phyloP scores from a whole-genome alignment of 352 stramenopile species.

The Blastocystis sp. region DNA sequence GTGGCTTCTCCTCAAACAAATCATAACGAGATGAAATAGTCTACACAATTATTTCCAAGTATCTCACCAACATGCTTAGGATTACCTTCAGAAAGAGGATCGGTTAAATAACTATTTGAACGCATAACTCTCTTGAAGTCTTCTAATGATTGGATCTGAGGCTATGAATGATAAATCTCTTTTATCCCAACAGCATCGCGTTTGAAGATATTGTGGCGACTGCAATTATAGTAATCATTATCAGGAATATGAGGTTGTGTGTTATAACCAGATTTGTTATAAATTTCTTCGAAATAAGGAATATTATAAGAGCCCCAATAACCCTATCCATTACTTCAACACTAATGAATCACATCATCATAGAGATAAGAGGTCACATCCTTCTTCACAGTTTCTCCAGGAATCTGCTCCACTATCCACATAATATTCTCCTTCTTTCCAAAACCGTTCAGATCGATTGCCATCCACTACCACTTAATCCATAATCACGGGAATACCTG shows the following conservation, averaged over 20 bases:
- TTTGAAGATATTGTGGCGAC: slow-evolving; percentile 69
- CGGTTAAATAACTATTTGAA: slow-evolving; percentile 75
- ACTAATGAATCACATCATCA: not conserved
- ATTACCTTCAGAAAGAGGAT: slow-evolving; percentile 73
- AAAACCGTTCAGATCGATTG: slow-evolving; percentile 77
- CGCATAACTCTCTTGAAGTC: slow-evolving; percentile 77
- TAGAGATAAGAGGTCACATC: slow-evolving; percentile 75
- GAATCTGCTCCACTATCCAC: slow-evolving; percentile 78
- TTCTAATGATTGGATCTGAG: slow-evolving; percentile 72
- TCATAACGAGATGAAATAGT: slow-evolving; percentile 77
- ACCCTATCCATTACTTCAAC: slow-evolving; percentile 67
- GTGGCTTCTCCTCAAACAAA: slow-evolving; percentile 72
- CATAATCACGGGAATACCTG: slow-evolving; percentile 68
- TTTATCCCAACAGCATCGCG: not conserved
- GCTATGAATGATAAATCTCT: slow-evolving; percentile 75
- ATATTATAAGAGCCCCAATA: slow-evolving; percentile 82
- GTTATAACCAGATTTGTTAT: slow-evolving; percentile 74
- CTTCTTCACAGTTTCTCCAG: slow-evolving; percentile 73
- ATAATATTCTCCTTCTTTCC: slow-evolving; percentile 72
- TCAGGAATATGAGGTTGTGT: slow-evolving; percentile 64
- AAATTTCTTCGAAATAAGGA: slow-evolving; percentile 77
- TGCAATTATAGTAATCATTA: slow-evolving; percentile 48
- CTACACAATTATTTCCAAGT: not conserved
- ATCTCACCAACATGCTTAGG: slow-evolving; percentile 68
- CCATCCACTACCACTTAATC: slow-evolving; percentile 73